Evolutionary conservation across 352 stramenopile species (phyloP), one percentile per base, ranked within the genome.

Genomic region (Phytophthora hibernalis): DNA sequence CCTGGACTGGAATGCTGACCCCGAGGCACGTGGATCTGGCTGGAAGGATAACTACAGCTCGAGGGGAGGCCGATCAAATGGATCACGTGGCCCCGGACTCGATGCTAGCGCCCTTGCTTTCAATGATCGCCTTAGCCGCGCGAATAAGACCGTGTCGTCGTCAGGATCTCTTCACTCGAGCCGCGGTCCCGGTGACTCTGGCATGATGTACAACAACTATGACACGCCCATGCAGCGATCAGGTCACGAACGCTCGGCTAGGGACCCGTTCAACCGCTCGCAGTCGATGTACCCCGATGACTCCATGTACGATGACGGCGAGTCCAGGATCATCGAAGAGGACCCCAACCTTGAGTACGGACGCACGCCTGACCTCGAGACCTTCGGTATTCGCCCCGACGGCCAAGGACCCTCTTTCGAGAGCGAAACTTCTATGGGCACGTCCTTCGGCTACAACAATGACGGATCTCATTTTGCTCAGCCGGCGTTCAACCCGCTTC

Each of bases 71-170:
- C 77, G 75, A 45, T 74, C 61, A 13, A 68, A 77, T 56, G 71
- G 68, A 1, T 76, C 62, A 42, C 82, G 84, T 61, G 74, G 78
- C 0, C 80, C 82, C 13, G 70, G 67, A 31, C 63, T 92, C 9
- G 90, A 77, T 38, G 82, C 84, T 9, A 91, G 82, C 38, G 82
- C 84, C 0, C 77, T 92, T 21, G 79, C 65, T 26, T 92, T 91
- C 52, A 78, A 91, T 43, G 82, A 91, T 24, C 74, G 72, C 26
- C 58, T 63, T 20, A 87, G 79, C 45, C 81, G 69, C 24, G 61
- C 72, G n/a, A 83, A 89, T 38, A 85, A 90, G 53, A 92, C 84
- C 0, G 77, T 79, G 21, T 92, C 82, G 10, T 92, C 84, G 3
- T 88, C 76, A 3, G 80, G 78, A 11, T 89, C 82, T 24, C 70